Percentiles rank a stretch among this genome's conserved stretches.
phyloP scores from a whole-genome alignment of 257 asterid genomes.

The Voacanga thouarsii region DNA sequence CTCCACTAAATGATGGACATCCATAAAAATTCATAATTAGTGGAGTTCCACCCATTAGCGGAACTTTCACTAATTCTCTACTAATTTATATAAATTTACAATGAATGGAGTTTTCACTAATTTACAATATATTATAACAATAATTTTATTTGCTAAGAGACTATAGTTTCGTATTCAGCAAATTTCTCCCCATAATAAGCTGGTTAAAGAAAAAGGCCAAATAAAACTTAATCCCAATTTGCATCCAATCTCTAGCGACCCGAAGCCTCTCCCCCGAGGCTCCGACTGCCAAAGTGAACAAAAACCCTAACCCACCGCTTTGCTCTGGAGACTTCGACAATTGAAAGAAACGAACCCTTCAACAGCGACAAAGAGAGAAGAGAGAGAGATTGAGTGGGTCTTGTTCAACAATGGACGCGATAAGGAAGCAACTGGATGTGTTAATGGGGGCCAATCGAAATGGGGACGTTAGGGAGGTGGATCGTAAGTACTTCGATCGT shows the following conservation, averaged over 20 bases:
- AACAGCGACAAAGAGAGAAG: background rate
- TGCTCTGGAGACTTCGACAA: background rate
- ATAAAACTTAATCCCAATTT: background rate
- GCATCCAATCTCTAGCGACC: background rate
- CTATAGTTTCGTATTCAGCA: too few relatives aligned
- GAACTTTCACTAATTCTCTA: too few relatives aligned
- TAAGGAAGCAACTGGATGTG: conserved; percentile 89
- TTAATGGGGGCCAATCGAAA: conserved; percentile 91
- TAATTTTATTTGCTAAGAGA: too few relatives aligned
- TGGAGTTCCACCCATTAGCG: too few relatives aligned
- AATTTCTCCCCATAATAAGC: too few relatives aligned
- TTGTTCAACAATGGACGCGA: conserved; percentile 60
- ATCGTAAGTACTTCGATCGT: conserved; percentile 85
- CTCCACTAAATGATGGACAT: too few relatives aligned
- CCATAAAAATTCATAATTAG: too few relatives aligned
- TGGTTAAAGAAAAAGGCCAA: background rate
- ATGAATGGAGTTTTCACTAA: too few relatives aligned
- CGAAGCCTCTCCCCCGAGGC: background rate
- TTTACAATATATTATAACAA: too few relatives aligned
- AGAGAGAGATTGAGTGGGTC: background rate
- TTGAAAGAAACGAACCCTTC: background rate
- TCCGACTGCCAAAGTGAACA: background rate
- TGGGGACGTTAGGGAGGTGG: conserved; percentile 78
- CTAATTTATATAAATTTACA: too few relatives aligned
- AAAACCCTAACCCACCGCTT: conserved; percentile 4